A percentile compares a stretch with the other conserved stretches of the same genome.
phyloP scores from a whole-genome alignment of 345 rosid genomes.

The Eucalyptus regnans region DNA sequence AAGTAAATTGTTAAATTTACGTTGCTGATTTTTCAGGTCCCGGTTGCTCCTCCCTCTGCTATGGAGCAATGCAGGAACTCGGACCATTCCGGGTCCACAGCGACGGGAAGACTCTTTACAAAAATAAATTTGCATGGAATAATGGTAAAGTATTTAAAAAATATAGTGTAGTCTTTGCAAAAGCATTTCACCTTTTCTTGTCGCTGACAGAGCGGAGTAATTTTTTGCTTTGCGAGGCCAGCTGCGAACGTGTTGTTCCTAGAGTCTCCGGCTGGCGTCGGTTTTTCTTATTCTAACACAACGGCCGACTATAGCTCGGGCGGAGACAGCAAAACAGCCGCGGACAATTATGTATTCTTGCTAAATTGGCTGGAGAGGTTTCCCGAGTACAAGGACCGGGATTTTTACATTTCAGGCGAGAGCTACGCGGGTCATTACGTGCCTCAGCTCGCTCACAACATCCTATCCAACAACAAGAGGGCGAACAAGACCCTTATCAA shows the following conservation, averaged over 20 bases:
- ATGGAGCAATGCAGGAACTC: conserved; percentile 37
- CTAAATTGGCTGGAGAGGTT: conserved; percentile 80
- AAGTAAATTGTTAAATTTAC: not conserved
- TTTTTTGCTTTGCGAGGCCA: not conserved
- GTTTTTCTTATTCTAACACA: conserved; percentile 75
- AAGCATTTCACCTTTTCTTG: not conserved
- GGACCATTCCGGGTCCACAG: conserved; percentile 31
- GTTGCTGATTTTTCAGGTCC: conserved; percentile 9
- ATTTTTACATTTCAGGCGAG: conserved; percentile 73
- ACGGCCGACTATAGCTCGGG: conserved; percentile 30
- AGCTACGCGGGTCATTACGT: conserved; percentile 92
- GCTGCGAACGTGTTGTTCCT: conserved; percentile 73
- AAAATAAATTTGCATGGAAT: conserved; percentile 18
- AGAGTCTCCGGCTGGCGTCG: conserved; percentile 91
- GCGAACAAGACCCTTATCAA: conserved; percentile 37
- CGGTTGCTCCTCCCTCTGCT: conserved; percentile 34
- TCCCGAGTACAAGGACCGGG: conserved; percentile 65
- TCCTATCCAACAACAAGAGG: conserved; percentile 37
- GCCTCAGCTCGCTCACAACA: conserved; percentile 68
- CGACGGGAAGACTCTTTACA: conserved; percentile 23
- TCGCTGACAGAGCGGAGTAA: not conserved
- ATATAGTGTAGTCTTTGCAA: not conserved
- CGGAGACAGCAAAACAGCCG: conserved; percentile 58
- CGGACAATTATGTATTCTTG: conserved; percentile 55
- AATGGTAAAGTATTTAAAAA: not conserved